Percentiles rank a stretch among this genome's conserved stretches.
Conservation (phyloP, 805 yeast species). For the Komagataella pastoris region DNA sequence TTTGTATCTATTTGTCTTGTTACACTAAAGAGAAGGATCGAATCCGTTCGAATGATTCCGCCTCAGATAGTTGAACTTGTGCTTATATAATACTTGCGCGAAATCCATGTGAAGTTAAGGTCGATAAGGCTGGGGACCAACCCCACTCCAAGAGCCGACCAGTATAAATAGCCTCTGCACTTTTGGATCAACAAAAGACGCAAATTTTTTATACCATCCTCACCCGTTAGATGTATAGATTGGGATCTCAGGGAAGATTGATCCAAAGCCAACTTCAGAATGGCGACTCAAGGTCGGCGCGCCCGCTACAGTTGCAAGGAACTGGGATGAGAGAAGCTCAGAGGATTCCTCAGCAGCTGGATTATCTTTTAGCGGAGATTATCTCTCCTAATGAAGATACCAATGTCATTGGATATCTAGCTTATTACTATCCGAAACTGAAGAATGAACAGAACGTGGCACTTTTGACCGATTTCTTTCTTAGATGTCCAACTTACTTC, state of each 20-base stretch:
- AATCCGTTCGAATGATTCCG: background rate
- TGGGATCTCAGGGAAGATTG: constrained; percentile 14
- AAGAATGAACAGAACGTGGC: constrained; percentile 32
- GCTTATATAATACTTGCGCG: background rate
- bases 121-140: background rate
- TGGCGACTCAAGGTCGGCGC: background rate
- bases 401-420: constrained; percentile 29
- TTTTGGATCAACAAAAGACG: background rate
- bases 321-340: constrained; percentile 10
- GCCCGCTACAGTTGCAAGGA: background rate
- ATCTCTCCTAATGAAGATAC: constrained; percentile 19
- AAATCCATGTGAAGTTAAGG: background rate
- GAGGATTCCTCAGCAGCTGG: constrained; percentile 23
- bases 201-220: background rate
- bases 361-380: constrained; percentile 30
- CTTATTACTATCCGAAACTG: constrained; percentile 35
- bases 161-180: background rate
- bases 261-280: constrained; percentile 5
- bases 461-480: constrained; percentile 27
- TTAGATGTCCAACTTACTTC: constrained; percentile 26
- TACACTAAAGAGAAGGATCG: background rate
- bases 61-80: background rate
- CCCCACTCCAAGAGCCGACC: background rate
- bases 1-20: too few relatives aligned
- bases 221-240: constrained; percentile 3